Percentiles rank a stretch among this genome's conserved stretches.
These are phyloP conservation scores for Phytophthora boehmeriae DNA, from an alignment of 352 stramenopile species.

Conservation along the genomic window DNA sequence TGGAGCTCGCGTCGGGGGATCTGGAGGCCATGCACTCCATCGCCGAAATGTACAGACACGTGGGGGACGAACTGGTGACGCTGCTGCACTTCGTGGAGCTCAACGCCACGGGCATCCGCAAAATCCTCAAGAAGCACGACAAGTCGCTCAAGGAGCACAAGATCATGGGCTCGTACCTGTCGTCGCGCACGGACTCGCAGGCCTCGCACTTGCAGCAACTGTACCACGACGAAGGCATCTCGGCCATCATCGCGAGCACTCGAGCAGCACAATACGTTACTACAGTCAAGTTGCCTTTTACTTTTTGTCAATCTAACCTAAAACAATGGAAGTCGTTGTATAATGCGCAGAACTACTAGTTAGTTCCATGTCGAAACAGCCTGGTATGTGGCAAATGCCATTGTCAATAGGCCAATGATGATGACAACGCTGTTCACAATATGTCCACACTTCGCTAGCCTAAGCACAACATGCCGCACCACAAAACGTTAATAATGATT, in stretches of 20 bases:
- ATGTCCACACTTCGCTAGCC: constrained; percentile 46
- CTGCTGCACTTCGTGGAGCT: constrained; percentile 88
- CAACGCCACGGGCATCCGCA: constrained; percentile 87
- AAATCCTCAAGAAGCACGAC: constrained; percentile 92
- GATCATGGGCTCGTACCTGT: constrained; percentile 88
- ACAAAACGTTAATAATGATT: constrained; percentile 7
- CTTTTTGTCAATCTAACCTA: not conserved
- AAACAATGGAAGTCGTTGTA: too few relatives aligned
- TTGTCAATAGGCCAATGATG: constrained; percentile 49
- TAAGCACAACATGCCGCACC: constrained; percentile 1
- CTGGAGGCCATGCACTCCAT: constrained; percentile 77
- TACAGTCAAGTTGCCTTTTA: too few relatives aligned
- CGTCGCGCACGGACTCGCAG: constrained; percentile 80
- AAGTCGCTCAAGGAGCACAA: constrained; percentile 85
- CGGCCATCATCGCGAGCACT: constrained; percentile 87
- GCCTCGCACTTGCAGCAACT: constrained; percentile 85
- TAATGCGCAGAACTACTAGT: not conserved
- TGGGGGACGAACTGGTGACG: constrained; percentile 85
- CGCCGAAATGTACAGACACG: constrained; percentile 59
- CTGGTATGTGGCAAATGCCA: constrained; percentile 59
- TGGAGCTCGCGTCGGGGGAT: constrained; percentile 43
- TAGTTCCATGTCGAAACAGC: constrained; percentile 49
- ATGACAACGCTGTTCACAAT: constrained; percentile 48
- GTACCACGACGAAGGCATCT: constrained; percentile 89
- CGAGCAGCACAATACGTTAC: too few relatives aligned